Conservation (phyloP, 768 basidiomycete species). For the Xerocomus potaroensis region DNA sequence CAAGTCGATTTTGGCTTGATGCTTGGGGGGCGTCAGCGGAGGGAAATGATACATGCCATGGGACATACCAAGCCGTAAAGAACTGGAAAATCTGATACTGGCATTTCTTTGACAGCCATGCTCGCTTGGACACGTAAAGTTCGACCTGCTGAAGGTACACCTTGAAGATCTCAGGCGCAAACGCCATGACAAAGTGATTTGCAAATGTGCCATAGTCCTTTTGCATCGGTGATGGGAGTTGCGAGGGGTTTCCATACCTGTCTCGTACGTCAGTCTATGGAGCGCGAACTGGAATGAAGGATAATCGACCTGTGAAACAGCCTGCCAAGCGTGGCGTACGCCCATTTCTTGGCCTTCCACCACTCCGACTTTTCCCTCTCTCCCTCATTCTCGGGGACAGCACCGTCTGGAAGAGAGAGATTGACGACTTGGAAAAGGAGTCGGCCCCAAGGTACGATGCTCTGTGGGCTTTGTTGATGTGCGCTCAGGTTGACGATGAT, state of each 20-base stretch:
- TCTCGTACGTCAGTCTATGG: slow-evolving; percentile 5
- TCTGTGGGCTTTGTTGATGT: slow-evolving; percentile 72
- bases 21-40: slow-evolving; percentile 39
- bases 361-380: slow-evolving; percentile 77
- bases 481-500: slow-evolving; percentile 68
- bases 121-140: slow-evolving; percentile 65
- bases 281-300: background rate
- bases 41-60: background rate
- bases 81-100: slow-evolving; percentile 82
- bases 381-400: slow-evolving; percentile 67
- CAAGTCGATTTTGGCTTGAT: slow-evolving; percentile 94
- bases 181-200: slow-evolving; percentile 67
- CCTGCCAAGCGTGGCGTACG: slow-evolving; percentile 72
- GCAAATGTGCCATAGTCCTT: slow-evolving; percentile 68
- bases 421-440: slow-evolving; percentile 80
- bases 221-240: slow-evolving; percentile 71
- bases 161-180: slow-evolving; percentile 85
- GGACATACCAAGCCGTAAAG: slow-evolving; percentile 78
- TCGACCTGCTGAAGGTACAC: slow-evolving; percentile 66
- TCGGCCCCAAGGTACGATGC: slow-evolving; percentile 83
- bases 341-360: slow-evolving; percentile 96
- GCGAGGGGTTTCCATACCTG: slow-evolving; percentile 84
- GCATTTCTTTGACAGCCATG: slow-evolving; percentile 80
- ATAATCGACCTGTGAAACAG: slow-evolving; percentile 64
- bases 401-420: slow-evolving; percentile 58